A percentile compares a stretch with the other conserved stretches of the same genome.
phyloP scores from a whole-genome alignment of 1,284 basidiomycete genomes.

The Chondrostereum purpureum region DNA sequence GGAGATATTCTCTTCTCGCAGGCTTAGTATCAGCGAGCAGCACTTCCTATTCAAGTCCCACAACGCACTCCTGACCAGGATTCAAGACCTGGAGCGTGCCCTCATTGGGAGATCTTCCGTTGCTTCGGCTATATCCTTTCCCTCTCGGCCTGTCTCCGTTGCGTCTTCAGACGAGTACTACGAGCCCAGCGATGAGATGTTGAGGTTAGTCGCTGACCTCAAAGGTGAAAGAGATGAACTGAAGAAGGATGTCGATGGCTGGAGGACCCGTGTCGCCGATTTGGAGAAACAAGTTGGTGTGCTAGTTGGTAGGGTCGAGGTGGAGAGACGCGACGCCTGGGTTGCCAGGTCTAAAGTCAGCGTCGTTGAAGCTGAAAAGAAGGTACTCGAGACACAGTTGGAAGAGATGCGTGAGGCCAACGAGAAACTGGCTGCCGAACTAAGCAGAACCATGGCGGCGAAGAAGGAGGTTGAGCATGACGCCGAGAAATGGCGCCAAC shows the following conservation, averaged over 20 bases:
- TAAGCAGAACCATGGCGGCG: slow-evolving; percentile 19
- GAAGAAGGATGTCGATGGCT: slow-evolving; percentile 70
- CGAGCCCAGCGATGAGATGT: slow-evolving; percentile 66
- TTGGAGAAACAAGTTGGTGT: slow-evolving; percentile 55
- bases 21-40: slow-evolving; percentile 63
- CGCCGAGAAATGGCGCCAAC: slow-evolving; percentile 25
- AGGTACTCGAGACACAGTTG: slow-evolving; percentile 39
- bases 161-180: slow-evolving; percentile 40
- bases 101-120: slow-evolving; percentile 29
- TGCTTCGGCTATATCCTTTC: slow-evolving; percentile 3
- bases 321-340: slow-evolving; percentile 70
- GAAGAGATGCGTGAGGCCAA: slow-evolving; percentile 28
- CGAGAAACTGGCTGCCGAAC: slow-evolving; percentile 12
- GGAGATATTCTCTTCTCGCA: slow-evolving; percentile 38
- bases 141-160: slow-evolving; percentile 42
- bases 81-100: slow-evolving; percentile 70
- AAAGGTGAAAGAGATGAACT: slow-evolving; percentile 75
- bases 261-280: slow-evolving; percentile 62
- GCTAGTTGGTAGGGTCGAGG: slow-evolving; percentile 58
- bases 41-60: slow-evolving; percentile 80
- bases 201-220: slow-evolving; percentile 64
- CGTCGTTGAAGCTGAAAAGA: slow-evolving; percentile 60
- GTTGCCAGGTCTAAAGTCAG: slow-evolving; percentile 60
- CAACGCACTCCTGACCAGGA: slow-evolving; percentile 69
- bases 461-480: slow-evolving; percentile 23